Conservation (phyloP, 805 yeast genomes). For the Candida silvatica region DNA sequence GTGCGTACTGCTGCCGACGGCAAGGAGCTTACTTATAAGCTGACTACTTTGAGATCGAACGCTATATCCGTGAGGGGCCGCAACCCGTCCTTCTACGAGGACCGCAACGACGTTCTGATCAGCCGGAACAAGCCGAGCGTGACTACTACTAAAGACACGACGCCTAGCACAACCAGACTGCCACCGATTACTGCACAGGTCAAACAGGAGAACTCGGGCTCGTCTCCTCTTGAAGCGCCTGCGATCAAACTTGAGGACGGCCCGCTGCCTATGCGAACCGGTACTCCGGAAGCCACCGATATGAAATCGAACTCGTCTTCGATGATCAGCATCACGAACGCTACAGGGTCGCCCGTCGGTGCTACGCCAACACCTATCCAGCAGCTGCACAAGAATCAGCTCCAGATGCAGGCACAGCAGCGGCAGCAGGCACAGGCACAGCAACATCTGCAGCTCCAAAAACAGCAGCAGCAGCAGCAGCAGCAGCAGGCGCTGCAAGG, state of each 20-base stretch:
- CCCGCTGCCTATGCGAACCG: too few relatives aligned
- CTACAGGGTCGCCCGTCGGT: too few relatives aligned
- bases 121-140: slow-evolving; percentile 1
- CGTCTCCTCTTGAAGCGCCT: too few relatives aligned
- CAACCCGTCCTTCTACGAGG: slow-evolving; percentile 52
- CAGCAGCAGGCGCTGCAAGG: neutral
- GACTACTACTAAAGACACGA: neutral
- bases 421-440: neutral
- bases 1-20: slow-evolving; percentile 1
- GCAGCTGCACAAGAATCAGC: neutral
- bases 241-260: too few relatives aligned
- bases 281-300: too few relatives aligned
- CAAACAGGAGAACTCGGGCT: neutral
- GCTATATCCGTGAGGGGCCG: slow-evolving; percentile 54
- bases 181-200: too few relatives aligned
- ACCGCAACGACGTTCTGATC: slow-evolving; percentile 40
- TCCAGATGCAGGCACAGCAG: neutral
- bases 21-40: neutral
- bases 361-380: too few relatives aligned
- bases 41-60: slow-evolving; percentile 18
- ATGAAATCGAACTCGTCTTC: too few relatives aligned
- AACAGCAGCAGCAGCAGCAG: neutral
- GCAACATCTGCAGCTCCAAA: neutral
- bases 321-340: too few relatives aligned
- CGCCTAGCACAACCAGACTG: too few relatives aligned